Percentiles rank a stretch among this genome's conserved stretches.
Conservation (phyloP, 768 basidiomycete species). For the Psilocybe cyanescens region DNA sequence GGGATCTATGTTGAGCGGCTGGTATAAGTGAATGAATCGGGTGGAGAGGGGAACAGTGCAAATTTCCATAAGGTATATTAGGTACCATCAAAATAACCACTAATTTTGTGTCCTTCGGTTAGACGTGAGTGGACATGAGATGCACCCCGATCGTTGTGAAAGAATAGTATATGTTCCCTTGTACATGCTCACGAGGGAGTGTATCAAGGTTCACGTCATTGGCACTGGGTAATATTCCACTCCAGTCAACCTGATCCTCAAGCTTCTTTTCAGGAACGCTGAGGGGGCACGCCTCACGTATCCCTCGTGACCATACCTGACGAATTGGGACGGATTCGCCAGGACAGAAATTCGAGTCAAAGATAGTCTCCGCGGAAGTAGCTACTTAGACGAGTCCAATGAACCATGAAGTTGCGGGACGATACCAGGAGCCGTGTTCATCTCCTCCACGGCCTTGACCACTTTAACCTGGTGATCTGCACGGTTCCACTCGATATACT, state of each 20-base stretch:
- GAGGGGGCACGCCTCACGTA: not conserved
- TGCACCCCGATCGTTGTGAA: too few species aligned
- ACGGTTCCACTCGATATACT: slow-evolving; percentile 79
- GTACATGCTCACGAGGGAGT: too few species aligned
- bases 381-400: slow-evolving; percentile 41
- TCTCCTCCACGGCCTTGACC: slow-evolving; percentile 68
- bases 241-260: not conserved
- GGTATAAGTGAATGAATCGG: too few species aligned
- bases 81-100: too few species aligned
- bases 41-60: too few species aligned
- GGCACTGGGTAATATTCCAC: not conserved
- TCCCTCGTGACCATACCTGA: not conserved
- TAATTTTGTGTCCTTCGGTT: too few species aligned
- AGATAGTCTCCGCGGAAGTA: slow-evolving; percentile 15
- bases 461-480: slow-evolving; percentile 70
- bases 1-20: too few species aligned
- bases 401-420: slow-evolving; percentile 37
- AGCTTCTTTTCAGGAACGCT: not conserved
- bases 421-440: slow-evolving; percentile 44
- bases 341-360: slow-evolving; percentile 35
- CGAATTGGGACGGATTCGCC: slow-evolving; percentile 24
- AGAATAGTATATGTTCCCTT: too few species aligned
- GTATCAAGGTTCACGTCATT: too few species aligned
- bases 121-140: too few species aligned
- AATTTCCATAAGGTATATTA: too few species aligned